phyloP scores from a whole-genome alignment of 179 eudicot species.

The Heliamphora pulchella region DNA sequence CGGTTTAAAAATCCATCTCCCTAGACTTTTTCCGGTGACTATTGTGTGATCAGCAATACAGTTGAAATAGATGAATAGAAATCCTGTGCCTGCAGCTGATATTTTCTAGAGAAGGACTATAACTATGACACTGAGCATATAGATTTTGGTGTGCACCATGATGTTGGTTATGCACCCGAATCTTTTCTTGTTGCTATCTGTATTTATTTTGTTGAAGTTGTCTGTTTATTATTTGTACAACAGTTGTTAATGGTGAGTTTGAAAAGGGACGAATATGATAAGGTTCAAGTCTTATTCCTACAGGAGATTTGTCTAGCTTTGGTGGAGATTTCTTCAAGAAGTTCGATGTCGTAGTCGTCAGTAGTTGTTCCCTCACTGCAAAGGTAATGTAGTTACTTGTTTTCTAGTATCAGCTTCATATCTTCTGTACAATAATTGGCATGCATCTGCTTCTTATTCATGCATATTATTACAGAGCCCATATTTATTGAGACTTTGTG shows the following conservation, averaged over 20 bases:
- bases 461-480: neutral
- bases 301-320: slow-evolving; percentile 69
- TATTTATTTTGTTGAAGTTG: neutral
- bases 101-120: neutral
- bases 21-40: too few relatives aligned
- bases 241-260: neutral
- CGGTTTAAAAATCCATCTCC: too few relatives aligned
- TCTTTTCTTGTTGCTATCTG: neutral
- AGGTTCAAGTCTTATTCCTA: neutral
- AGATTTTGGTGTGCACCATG: neutral
- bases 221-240: neutral
- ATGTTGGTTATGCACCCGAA: neutral
- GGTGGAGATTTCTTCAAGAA: slow-evolving; percentile 58
- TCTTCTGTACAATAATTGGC: neutral
- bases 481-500: neutral
- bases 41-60: too few relatives aligned
- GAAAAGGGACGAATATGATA: neutral
- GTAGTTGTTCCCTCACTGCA: slow-evolving; percentile 57
- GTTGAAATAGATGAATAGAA: neutral
- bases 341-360: slow-evolving; percentile 79
- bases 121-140: neutral
- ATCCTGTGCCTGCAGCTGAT: neutral
- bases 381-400: slow-evolving; percentile 38
- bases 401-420: neutral
- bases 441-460: neutral